A percentile compares a stretch with the other conserved stretches of the same genome.
These are phyloP conservation scores for Dryadomyces quercivorus DNA, from an alignment of 2,329 filamentous ascomycete species.

Conservation along the genomic window DNA sequence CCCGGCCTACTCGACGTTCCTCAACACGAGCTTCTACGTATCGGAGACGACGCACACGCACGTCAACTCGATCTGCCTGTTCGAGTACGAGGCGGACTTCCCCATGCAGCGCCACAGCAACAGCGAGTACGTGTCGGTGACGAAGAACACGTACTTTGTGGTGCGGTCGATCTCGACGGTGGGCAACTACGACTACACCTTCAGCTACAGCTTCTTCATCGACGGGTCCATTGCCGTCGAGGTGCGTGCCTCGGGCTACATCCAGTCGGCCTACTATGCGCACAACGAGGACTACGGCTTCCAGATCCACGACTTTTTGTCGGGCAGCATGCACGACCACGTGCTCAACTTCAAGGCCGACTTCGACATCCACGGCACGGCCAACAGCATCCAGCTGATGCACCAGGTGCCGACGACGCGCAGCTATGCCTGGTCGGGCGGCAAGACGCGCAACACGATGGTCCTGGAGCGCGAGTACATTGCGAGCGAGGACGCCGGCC, in stretches of 20 bases:
- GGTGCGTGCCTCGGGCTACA: constrained; percentile 40
- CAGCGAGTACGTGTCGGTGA: constrained; percentile 26
- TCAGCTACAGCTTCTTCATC: constrained; percentile 36
- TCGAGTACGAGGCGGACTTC: constrained; percentile 37
- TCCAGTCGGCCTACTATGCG: constrained; percentile 34
- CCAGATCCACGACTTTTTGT: constrained; percentile 33
- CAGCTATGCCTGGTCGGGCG: constrained; percentile 36
- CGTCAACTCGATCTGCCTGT: constrained; percentile 40
- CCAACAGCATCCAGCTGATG: constrained; percentile 30
- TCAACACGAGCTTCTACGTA: constrained; percentile 33
- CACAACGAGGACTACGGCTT: constrained; percentile 35
- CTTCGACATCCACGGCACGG: constrained; percentile 35
- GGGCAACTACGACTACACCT: constrained; percentile 42
- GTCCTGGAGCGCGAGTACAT: constrained; percentile 30
- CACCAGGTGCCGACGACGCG: constrained; percentile 19
- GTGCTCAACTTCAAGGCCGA: constrained; percentile 43
- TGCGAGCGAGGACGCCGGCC: constrained; percentile 27
- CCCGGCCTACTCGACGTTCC: constrained; percentile 34
- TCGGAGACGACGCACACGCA: constrained; percentile 31
- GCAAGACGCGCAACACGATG: constrained; percentile 37
- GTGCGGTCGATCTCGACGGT: constrained; percentile 36
- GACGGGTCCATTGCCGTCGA: constrained; percentile 40
- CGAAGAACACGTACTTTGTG: constrained; percentile 34
- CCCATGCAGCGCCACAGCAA: constrained; percentile 37
- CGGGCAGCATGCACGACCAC: constrained; percentile 41